Evolutionary conservation across 2,329 filamentous ascomycete species (phyloP).

Genomic region (Chrysosporium queenslandicum): DNA sequence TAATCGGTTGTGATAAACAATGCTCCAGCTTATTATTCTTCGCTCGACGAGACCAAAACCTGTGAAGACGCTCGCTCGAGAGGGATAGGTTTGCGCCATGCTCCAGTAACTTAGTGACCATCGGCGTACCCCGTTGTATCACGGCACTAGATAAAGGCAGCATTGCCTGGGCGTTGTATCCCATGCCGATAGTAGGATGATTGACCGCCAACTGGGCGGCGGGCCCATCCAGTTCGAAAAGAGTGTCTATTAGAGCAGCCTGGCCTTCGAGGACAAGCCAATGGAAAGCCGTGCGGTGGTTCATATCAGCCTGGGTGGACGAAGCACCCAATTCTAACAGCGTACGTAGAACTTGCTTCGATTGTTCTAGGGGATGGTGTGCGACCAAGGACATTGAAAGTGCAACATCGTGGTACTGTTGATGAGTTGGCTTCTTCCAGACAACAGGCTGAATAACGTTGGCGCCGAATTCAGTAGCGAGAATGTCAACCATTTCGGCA

Average conservation of each 20-base stretch:
- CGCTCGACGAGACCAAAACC: constrained; percentile 27
- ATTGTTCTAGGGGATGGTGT: constrained; percentile 1
- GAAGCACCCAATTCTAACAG: constrained; percentile 50
- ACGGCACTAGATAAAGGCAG: constrained; percentile 10
- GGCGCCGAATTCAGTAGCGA: constrained; percentile 64
- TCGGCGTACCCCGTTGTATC: constrained; percentile 37
- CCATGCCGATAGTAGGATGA: constrained; percentile 1
- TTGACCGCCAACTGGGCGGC: constrained; percentile 12
- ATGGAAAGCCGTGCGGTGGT: constrained; percentile 55
- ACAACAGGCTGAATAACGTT: constrained; percentile 43
- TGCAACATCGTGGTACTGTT: background rate
- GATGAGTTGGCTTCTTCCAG: constrained; percentile 44
- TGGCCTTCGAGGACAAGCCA: constrained; percentile 46
- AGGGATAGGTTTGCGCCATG: constrained; percentile 50
- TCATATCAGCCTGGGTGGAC: constrained; percentile 57
- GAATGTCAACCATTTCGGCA: constrained; percentile 54
- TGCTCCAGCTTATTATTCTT: constrained; percentile 44
- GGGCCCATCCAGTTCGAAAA: constrained; percentile 12
- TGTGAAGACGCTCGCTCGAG: constrained; percentile 39
- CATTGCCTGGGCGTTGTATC: background rate
- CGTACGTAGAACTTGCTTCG: constrained; percentile 1
- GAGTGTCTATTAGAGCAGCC: constrained; percentile 7
- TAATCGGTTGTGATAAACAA: constrained; percentile 53
- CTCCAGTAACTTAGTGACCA: constrained; percentile 52
- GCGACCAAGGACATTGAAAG: constrained; percentile 9